Percentiles rank a stretch among this genome's conserved stretches.
Conservation (phyloP, 2,329 filamentous ascomycete genomes). For the Thelonectria rubi region DNA sequence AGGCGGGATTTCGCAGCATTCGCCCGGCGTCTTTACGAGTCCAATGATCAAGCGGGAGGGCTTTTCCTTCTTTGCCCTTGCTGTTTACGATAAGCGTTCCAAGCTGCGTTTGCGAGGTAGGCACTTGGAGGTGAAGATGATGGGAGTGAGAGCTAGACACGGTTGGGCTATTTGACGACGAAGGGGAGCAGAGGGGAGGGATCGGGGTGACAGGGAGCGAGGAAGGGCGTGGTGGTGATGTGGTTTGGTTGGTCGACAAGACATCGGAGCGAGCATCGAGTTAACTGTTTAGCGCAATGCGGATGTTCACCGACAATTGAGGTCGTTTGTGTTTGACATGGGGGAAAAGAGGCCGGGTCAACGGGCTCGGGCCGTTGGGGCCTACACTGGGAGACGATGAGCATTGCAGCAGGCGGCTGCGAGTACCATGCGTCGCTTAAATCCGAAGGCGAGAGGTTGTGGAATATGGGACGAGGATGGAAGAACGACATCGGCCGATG, state of each 20-base stretch:
- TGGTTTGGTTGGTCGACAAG: neutral
- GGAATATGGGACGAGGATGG: neutral
- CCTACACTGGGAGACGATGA: neutral
- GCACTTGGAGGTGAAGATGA: slow-evolving; percentile 1
- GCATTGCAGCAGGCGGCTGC: neutral
- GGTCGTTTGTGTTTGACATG: neutral
- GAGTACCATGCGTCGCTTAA: neutral
- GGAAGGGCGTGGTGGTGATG: neutral
- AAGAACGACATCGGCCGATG: neutral
- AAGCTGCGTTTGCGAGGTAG: slow-evolving; percentile 8
- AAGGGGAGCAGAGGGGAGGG: neutral
- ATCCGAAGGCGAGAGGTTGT: neutral
- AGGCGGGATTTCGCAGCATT: slow-evolving; percentile 22
- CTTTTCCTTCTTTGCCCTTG: slow-evolving; percentile 13
- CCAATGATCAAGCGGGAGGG: slow-evolving; percentile 24
- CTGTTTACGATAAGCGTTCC: slow-evolving; percentile 15
- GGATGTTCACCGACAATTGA: slow-evolving; percentile 16
- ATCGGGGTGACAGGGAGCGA: neutral
- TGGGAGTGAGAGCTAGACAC: slow-evolving; percentile 9
- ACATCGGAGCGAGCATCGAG: neutral
- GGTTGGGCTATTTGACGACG: neutral
- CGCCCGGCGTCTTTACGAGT: slow-evolving; percentile 28
- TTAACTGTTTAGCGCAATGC: neutral
- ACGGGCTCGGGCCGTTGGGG: neutral
- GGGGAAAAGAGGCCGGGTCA: neutral